Base-by-base conservation (phyloP, 441 rosid species). In the Heliophila coronopifolia region DNA sequence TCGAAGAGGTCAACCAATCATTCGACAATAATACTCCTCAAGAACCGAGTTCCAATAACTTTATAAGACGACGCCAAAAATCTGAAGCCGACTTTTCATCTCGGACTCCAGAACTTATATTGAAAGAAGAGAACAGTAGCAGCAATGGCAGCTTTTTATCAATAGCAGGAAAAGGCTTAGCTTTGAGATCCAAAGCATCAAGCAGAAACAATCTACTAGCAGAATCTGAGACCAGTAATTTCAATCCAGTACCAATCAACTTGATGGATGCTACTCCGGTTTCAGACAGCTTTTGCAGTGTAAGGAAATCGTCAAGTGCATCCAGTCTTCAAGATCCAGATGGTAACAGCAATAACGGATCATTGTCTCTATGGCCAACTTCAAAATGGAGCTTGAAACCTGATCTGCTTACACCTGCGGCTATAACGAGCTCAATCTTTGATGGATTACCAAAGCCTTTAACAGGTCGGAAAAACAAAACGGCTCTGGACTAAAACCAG, bases 221-320 rank as follows among this genome's bases (percentile, higher is more conserved):
- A 24, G 78, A 75, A 30, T 49, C 66, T 3, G 83, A 75, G 40
- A 55, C 42, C 14, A 13, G 54, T 7, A 62, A 59, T 27, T 35
- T 55, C 44, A 63, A 14, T 33, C 64, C 71, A 0, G 51, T 58
- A 13, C 71, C 77, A 5, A 19, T 54, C 1, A 66, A 36, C 49
- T 20, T 58, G 30, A 77, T 66, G 33, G 82, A 73, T 54, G 41
- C 16, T n/a, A n/a, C n/a, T 31, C 56, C 55, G 20, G 54, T 56
- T 2, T 37, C 61, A 5, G 73, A 79, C 45, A 57, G 67, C 41
- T 52, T 61, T 13, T 12, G 46, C 40, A 63, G 37, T 34, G 83
- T 83, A 23, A 76, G 77, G 63, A 80, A 78, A 65, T 83, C 87
- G 3, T 78, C 84, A 8, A 83, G 92, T 64, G 67, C 86, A 28